phyloP scores from a whole-genome alignment of 2,329 filamentous ascomycete genomes.

The Aspergillus sp. region DNA sequence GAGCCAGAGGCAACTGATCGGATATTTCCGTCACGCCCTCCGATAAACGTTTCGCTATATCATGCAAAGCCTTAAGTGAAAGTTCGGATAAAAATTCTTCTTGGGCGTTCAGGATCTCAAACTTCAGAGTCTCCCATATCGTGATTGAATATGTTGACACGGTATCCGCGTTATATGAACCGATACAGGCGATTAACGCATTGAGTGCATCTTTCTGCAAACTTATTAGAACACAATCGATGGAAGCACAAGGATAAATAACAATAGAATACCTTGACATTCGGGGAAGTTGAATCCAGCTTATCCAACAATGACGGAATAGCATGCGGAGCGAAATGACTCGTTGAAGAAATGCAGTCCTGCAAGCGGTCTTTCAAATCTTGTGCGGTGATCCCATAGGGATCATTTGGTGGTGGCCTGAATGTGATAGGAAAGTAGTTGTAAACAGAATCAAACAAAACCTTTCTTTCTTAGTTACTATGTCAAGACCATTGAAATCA shows the following conservation, averaged over 20 bases:
- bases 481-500: not conserved
- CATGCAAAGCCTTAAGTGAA: conserved; percentile 55
- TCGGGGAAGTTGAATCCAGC: conserved; percentile 66
- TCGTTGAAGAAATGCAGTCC: conserved; percentile 63
- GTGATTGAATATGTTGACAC: conserved; percentile 64
- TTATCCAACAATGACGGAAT: conserved; percentile 69
- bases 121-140: conserved; percentile 68
- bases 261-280: conserved; percentile 56
- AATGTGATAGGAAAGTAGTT: conserved; percentile 74
- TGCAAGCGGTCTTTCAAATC: conserved; percentile 65
- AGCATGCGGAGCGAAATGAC: conserved; percentile 64
- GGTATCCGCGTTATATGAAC: conserved; percentile 59
- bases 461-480: conserved; percentile 30
- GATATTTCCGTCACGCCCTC: conserved; percentile 37
- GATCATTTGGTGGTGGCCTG: conserved; percentile 67
- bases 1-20: conserved; percentile 48
- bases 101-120: conserved; percentile 66
- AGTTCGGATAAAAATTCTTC: conserved; percentile 65
- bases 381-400: conserved; percentile 68
- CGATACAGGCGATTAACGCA: conserved; percentile 60
- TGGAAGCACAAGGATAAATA: not conserved
- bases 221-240: conserved; percentile 18
- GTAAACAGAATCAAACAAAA: conserved; percentile 67
- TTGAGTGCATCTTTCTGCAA: conserved; percentile 62
- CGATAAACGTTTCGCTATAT: conserved; percentile 58